Percentiles rank a stretch among this genome's conserved stretches.
These are phyloP conservation scores for Fusarium oxysporum DNA, from an alignment of 2,329 filamentous ascomycete species.

Conservation along the genomic window DNA sequence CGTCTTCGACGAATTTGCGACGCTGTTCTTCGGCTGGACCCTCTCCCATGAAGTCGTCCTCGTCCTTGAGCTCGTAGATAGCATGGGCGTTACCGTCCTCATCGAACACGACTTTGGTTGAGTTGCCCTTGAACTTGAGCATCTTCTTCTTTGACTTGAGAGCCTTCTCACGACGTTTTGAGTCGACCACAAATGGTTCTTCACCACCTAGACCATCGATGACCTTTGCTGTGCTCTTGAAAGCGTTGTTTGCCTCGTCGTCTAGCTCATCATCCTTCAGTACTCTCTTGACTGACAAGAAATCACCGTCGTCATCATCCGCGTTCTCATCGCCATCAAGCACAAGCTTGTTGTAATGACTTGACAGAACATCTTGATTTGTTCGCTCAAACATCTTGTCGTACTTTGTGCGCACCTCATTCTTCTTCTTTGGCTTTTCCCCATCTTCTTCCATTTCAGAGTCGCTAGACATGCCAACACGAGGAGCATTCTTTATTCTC, in stretches of 20 bases:
- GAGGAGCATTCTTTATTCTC: conserved; percentile 85
- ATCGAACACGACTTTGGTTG: conserved; percentile 89
- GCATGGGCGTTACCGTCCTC: conserved; percentile 89
- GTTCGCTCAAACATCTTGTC: conserved; percentile 98
- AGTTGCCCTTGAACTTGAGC: conserved; percentile 88
- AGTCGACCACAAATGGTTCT: conserved; percentile 86
- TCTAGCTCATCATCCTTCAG: conserved; percentile 76
- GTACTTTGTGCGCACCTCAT: conserved; percentile 89
- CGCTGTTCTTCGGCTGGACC: conserved; percentile 83
- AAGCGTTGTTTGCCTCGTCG: conserved; percentile 59
- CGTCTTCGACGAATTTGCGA: conserved; percentile 80
- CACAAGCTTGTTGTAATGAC: conserved; percentile 91
- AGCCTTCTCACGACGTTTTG: conserved; percentile 95
- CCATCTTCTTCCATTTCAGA: conserved; percentile 67
- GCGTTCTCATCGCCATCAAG: conserved; percentile 64
- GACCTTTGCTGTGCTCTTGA: conserved; percentile 62
- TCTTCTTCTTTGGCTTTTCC: conserved; percentile 71
- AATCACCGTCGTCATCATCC: conserved; percentile 75
- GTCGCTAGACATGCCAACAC: conserved; percentile 72
- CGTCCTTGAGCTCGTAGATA: conserved; percentile 88
- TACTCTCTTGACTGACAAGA: conserved; percentile 90
- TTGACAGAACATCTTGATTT: conserved; percentile 95
- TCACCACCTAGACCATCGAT: conserved; percentile 76
- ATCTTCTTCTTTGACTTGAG: conserved; percentile 95
- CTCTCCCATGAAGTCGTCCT: conserved; percentile 80